Base-by-base conservation (phyloP, 2,329 filamentous ascomycete genomes). In the Lithohypha guttulata region DNA sequence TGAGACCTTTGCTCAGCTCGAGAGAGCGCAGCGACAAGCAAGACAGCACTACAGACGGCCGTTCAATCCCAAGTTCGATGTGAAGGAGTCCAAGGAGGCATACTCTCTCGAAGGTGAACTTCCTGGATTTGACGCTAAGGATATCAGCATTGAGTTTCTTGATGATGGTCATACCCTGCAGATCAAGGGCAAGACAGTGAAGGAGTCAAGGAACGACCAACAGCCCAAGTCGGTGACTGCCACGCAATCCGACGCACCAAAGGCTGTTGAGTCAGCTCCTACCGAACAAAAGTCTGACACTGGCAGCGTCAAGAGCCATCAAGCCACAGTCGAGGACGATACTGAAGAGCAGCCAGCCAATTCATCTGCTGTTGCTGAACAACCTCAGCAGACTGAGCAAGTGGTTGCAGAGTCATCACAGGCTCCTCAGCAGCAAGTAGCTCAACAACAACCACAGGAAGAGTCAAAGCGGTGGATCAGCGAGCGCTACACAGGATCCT, bases 401-500 rank as follows among this genome's bases (percentile, higher is more conserved):
- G 51, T 50, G 49, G 51, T 61, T 26, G 41, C 54, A 30, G 58
- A 59, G 51, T 45, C 56, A 51, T 23, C 47, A 38, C 34, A 60
- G 51, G 47, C 49, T 28, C 38, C 46, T 17, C 42, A 52, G 22
- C 50, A 61, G 38, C 41, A 27, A 43, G 39, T 20, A 53, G 27
- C 44, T 38, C 36, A 61, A 50, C 45, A 50, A 31, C 38, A 46
- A 22, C 41, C 46, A 30, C 45, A 49, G 36, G 27, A 38, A 23
- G 28, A 54, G 25, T 47, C 63, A 34, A 68, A 65, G 47, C 77
- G 70, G 61, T 78, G 73, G 75, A 65, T 75, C 39, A 67, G 62
- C 38, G 75, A 79, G 57, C 71, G 75, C 49, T 67, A 65, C 1
- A 61, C 75, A 9, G 75, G 75, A 47, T 66, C 71, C 39, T 79